Base-by-base conservation (phyloP, 2,329 filamentous ascomycete species). In the Rosellinia necatrix region DNA sequence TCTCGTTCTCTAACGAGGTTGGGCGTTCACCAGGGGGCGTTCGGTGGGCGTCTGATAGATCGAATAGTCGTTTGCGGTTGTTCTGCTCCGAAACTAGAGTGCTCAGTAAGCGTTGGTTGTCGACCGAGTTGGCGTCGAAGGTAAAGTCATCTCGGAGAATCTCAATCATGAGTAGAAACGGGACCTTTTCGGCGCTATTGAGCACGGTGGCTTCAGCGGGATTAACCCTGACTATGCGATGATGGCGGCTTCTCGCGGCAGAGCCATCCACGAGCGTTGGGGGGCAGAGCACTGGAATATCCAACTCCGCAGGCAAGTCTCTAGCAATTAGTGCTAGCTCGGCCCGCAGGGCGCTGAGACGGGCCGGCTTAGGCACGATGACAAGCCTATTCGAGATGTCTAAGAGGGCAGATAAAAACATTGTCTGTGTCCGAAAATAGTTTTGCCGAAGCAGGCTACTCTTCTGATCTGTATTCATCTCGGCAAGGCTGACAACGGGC, bases 321-420 rank as follows among this genome's bases (percentile, higher is more conserved):
- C 91, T 89, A 2, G 87, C 88, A 60, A 94, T 90, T 30, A 94
- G 78, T 12, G 89, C 90, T 58, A 94, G 78, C 72, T 94, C 90
- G 2, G 90, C 91, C 54, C 90, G 83, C 41, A 94, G 76, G 37
- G 91, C 90, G 71, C 90, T 94, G 64, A 94, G 80, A 27, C 90
- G 85, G 35, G 90, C 90, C 29, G 87, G 85, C 69, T 94, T 94
- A 1, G 90, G 90, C 4, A 94, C 90, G 50, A 88, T 81, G 5
- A 94, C 89, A 40, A 94, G 76, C n/a, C 90, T 85, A 68, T 91
- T 92, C 2, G 90, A 94, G 49, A 94, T 93, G 63, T 89, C 88
- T 70, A 93, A 89, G 13, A 94, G 79, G 1, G 90, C 90, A 3
- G 86, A 89, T 58, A 94, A 70, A 68, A 94, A 92, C 64, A 91